These are phyloP conservation scores for Ceriops decandra DNA, from an alignment of 345 rosid genomes.

Conservation along the genomic window DNA sequence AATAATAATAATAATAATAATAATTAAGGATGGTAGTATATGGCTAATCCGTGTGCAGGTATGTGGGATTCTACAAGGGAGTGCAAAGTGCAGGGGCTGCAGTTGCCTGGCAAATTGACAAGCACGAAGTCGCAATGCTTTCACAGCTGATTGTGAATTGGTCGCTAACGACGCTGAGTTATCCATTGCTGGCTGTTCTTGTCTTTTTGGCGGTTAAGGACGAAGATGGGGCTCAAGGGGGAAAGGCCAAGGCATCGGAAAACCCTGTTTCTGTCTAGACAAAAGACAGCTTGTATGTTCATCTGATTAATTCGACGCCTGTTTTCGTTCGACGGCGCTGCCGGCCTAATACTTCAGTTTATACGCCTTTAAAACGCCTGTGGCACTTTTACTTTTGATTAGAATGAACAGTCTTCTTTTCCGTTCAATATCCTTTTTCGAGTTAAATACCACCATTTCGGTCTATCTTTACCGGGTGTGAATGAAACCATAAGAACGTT, in stretches of 20 bases:
- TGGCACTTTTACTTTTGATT: too few relatives aligned
- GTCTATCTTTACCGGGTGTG: too few relatives aligned
- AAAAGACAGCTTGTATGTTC: too few relatives aligned
- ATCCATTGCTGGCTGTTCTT: conserved; percentile 61
- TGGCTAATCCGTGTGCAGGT: conserved; percentile 35
- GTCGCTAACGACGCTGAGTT: conserved; percentile 75
- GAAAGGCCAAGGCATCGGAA: conserved; percentile 5
- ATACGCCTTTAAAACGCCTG: too few relatives aligned
- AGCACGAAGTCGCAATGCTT: conserved; percentile 54
- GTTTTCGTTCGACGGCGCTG: too few relatives aligned
- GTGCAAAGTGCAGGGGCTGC: conserved; percentile 97
- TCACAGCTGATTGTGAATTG: conserved; percentile 65
- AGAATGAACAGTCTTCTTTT: too few relatives aligned
- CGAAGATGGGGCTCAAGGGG: conserved; percentile 16
- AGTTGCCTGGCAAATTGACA: conserved; percentile 91
- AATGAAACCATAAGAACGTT: too few relatives aligned
- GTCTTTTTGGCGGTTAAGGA: conserved; percentile 73
- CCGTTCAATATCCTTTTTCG: too few relatives aligned
- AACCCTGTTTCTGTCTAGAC: neutral
- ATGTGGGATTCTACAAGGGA: conserved; percentile 88
- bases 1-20: neutral
- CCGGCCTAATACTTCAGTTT: too few relatives aligned
- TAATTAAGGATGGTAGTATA: neutral
- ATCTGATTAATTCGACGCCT: too few relatives aligned
- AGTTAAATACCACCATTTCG: too few relatives aligned